A percentile compares a stretch with the other conserved stretches of the same genome.
phyloP scores from a whole-genome alignment of 306 rosid species.

The Glycine soja region DNA sequence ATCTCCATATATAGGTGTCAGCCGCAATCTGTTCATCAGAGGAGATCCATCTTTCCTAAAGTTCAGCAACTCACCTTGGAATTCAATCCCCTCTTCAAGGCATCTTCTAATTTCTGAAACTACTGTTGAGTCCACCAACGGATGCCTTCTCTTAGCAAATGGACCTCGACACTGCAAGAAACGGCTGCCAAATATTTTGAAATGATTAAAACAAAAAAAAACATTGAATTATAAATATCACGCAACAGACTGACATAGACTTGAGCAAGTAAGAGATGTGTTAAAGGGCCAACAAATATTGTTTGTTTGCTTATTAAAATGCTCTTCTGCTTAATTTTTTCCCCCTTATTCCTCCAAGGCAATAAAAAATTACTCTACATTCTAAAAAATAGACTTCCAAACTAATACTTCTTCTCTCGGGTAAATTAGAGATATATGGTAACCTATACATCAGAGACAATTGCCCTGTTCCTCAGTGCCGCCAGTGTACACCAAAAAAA shows the following conservation, averaged over 20 bases:
- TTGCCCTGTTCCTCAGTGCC: background rate
- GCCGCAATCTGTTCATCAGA: constrained; percentile 86
- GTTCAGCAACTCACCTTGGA: constrained; percentile 95
- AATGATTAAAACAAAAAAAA: constrained; percentile 42
- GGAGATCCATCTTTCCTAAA: constrained; percentile 99
- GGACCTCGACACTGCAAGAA: constrained; percentile 99
- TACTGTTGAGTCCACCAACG: constrained; percentile 84
- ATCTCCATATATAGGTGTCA: constrained; percentile 94
- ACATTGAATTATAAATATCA: background rate
- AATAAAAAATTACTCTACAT: constrained; percentile 14
- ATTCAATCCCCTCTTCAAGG: constrained; percentile 87
- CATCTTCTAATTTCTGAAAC: constrained; percentile 89
- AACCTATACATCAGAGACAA: background rate
- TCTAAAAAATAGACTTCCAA: constrained; percentile 9
- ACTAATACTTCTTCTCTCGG: background rate
- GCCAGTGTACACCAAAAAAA: too few species aligned
- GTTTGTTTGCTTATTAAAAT: constrained; percentile 1
- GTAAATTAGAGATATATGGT: background rate
- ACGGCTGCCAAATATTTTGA: constrained; percentile 72
- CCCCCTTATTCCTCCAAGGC: constrained; percentile 31
- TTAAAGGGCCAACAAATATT: constrained; percentile 7
- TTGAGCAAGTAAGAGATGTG: constrained; percentile 8
- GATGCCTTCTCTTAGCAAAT: constrained; percentile 96
- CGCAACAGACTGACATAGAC: constrained; percentile 23
- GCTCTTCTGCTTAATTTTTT: constrained; percentile 31